phyloP scores from a whole-genome alignment of 345 rosid genomes.

The Sonneratia alba region DNA sequence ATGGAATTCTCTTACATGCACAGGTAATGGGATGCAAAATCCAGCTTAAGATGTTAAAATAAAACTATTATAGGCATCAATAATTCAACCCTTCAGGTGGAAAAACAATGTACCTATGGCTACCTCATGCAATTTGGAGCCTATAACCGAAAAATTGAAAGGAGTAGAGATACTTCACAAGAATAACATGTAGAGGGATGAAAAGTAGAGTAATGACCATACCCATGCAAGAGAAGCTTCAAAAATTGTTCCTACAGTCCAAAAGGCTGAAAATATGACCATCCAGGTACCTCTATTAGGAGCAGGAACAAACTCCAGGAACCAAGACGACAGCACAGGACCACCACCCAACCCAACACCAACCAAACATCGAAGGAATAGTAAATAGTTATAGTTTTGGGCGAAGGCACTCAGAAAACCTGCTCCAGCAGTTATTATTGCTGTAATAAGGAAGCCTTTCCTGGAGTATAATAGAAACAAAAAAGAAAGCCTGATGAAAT shows the following conservation, averaged over 20 bases:
- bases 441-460: conserved; percentile 83
- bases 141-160: neutral
- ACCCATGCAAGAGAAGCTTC: conserved; percentile 95
- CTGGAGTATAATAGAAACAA: conserved; percentile 23
- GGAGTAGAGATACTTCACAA: neutral
- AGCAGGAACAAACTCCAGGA: conserved; percentile 84
- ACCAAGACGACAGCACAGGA: conserved; percentile 85
- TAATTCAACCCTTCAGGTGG: neutral
- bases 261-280: conserved; percentile 76
- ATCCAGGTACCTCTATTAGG: conserved; percentile 89
- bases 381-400: conserved; percentile 48
- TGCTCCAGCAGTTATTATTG: conserved; percentile 58
- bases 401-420: conserved; percentile 77
- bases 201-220: conserved; percentile 11
- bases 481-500: neutral
- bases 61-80: neutral
- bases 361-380: conserved; percentile 61
- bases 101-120: neutral
- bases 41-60: neutral
- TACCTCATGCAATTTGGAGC: neutral
- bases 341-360: conserved; percentile 96
- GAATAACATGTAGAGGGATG: neutral
- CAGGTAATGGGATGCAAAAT: neutral
- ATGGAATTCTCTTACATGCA: neutral
- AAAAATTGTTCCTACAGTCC: conserved; percentile 74